A percentile compares a stretch with the other conserved stretches of the same genome.
These are phyloP conservation scores for Stromatinia cepivora DNA, from an alignment of 2,329 filamentous ascomycete species.

Conservation along the genomic window DNA sequence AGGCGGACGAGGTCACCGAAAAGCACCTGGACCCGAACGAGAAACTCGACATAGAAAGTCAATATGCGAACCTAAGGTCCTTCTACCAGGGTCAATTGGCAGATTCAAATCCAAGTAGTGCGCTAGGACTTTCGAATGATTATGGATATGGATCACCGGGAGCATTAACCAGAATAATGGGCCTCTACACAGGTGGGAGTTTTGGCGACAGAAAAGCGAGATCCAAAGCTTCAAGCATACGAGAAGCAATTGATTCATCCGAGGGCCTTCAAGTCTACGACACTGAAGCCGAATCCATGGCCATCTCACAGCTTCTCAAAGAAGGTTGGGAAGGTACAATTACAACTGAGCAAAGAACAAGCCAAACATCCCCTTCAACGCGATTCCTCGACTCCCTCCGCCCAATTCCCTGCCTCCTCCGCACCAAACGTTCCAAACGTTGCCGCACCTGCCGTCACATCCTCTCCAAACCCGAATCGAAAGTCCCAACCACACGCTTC, in stretches of 20 bases:
- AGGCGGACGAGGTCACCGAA: conserved; percentile 41
- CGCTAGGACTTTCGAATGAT: conserved; percentile 56
- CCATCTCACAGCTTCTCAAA: conserved; percentile 52
- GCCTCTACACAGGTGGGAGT: conserved; percentile 71
- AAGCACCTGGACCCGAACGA: conserved; percentile 40
- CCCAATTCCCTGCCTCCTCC: conserved; percentile 78
- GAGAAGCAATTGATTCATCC: conserved; percentile 68
- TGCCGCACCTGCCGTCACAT: conserved; percentile 93
- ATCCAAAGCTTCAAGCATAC: conserved; percentile 70
- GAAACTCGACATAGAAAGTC: conserved; percentile 61
- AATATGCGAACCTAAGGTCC: conserved; percentile 70
- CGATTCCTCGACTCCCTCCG: conserved; percentile 74
- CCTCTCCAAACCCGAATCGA: conserved; percentile 89
- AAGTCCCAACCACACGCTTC: conserved; percentile 85
- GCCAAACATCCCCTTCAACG: conserved; percentile 48
- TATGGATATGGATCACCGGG: conserved; percentile 71
- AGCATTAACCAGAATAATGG: conserved; percentile 86
- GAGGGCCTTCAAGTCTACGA: conserved; percentile 69
- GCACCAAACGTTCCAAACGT: conserved; percentile 90
- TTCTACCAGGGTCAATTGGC: conserved; percentile 83
- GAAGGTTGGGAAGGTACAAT: conserved; percentile 66
- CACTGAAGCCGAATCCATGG: conserved; percentile 54
- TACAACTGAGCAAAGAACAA: conserved; percentile 54
- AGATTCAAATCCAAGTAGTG: conserved; percentile 55
- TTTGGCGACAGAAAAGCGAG: conserved; percentile 64